Base-by-base conservation (phyloP, 495 filamentous ascomycete genomes). In the Annulohypoxylon moriforme region DNA sequence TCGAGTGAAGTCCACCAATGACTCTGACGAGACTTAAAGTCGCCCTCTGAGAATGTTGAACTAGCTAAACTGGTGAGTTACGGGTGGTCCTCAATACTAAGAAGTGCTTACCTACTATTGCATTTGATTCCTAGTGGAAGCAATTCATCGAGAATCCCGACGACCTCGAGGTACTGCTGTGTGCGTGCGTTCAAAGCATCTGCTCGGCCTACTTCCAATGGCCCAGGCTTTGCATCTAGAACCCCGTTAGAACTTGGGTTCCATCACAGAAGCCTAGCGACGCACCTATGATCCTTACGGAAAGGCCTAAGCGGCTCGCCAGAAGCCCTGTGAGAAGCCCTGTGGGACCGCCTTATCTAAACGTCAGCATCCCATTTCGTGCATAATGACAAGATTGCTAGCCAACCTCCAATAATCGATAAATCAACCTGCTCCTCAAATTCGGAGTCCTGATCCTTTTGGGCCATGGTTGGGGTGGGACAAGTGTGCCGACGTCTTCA, bases 111-210 rank as follows among this genome's bases (percentile, higher is more conserved):
- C 74, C 75, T 64, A 76, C 74, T 76, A 36, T 76, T 76, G 61
- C 74, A 76, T 29, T 74, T 72, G n/a, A 75, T 57, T 7, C 72
- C 74, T 1, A 60, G 33, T 8, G 72, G 56, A n/a, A 76, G 68
- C 0, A 76, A 42, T 34, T 72, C 65, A 36, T 76, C 50, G 5
- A 76, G 64, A 46, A 76, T 50, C 6, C 64, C 72, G 22, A 67
- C 72, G 2, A 75, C 68, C 44, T 72, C 60, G 8, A 76, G 56
- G 27, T 75, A 75, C 20, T 76, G 74, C 29, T 76, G 72, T 1
- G 72, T 76, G 22, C 74, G 59, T 7, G 74, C 74, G 61, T 76
- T 76, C 60, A 76, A 27, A n/a, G 74, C 74, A 57, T 76, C 74
- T 16, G 74, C 74, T 49, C 74, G 58, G 24, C 74, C 74, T 4